Conservation (phyloP, 495 filamentous ascomycete genomes). For the Geoglossum glabrum region DNA sequence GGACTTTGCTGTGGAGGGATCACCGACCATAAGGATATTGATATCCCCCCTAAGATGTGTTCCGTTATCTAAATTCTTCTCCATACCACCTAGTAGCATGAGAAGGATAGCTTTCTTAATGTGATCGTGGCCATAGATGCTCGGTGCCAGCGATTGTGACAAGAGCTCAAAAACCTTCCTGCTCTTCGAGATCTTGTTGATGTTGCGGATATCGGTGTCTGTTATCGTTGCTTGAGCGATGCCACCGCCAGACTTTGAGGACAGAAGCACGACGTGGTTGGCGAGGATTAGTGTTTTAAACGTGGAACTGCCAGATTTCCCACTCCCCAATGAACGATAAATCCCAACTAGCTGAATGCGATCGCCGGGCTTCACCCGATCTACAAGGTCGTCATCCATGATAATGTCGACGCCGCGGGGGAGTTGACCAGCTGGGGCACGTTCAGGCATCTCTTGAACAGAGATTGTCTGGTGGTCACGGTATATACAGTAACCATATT, state of each 20-base stretch:
- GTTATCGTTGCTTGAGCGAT: slow-evolving; percentile 84
- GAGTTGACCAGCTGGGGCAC: slow-evolving; percentile 87
- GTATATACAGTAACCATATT: slow-evolving; percentile 91
- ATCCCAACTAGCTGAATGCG: slow-evolving; percentile 90
- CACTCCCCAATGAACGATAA: slow-evolving; percentile 81
- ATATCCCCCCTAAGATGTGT: slow-evolving; percentile 97
- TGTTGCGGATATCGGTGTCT: slow-evolving; percentile 95
- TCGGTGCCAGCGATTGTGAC: slow-evolving; percentile 91
- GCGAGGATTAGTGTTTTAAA: slow-evolving; percentile 88
- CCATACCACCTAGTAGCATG: slow-evolving; percentile 94
- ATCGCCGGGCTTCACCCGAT: slow-evolving; percentile 87
- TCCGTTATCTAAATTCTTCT: slow-evolving; percentile 97
- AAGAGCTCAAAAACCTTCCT: slow-evolving; percentile 83
- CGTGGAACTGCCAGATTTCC: slow-evolving; percentile 71
- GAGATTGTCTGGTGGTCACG: slow-evolving; percentile 95
- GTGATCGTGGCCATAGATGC: slow-evolving; percentile 92
- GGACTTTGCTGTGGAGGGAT: slow-evolving; percentile 96
- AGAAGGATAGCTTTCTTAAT: slow-evolving; percentile 97
- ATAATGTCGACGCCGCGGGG: slow-evolving; percentile 96
- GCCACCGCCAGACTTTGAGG: slow-evolving; percentile 88
- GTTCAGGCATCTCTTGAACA: slow-evolving; percentile 98
- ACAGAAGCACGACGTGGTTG: slow-evolving; percentile 87
- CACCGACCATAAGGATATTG: slow-evolving; percentile 98
- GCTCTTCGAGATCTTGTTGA: slow-evolving; percentile 94
- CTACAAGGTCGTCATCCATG: slow-evolving; percentile 89